Evolutionary conservation across 768 basidiomycete genomes (phyloP), one percentile per base, ranked within the genome.

Genomic region (Gloeopeniophorella convolvens): DNA sequence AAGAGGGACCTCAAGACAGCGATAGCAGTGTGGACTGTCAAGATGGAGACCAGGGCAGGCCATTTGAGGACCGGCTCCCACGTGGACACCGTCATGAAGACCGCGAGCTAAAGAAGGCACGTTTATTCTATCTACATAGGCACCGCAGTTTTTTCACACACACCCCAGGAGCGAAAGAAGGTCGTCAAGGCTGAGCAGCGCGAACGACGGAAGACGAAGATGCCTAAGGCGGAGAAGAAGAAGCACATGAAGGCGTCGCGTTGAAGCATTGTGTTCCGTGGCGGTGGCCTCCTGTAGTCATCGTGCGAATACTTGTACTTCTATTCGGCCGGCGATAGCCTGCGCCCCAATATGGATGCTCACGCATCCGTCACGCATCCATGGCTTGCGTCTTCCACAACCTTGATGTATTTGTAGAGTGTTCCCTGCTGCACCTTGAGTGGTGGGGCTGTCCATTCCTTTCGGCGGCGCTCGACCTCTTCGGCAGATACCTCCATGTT

Each of bases 191-290:
- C 82, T 48, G 89, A 89, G 65, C 83, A 87, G 32, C 77, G 83
- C 61, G 93, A 96, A 70, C 87, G 79, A 65, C 76, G 95, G 54
- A 90, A 92, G 67, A 74, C 79, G 59, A 98, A 98, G 72, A 91
- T 97, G 75, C 89, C 94, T 39, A 98, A 98, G 64, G 82, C 85
- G 34, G 91, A 95, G 68, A 98, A 97, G 74, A 90, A 90, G 71
- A 77, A 81, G 34, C 79, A 78, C 56, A 76, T 97, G 59, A 96
- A 90, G 58, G 63, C 64, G 39, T 68, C 60, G 50, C 60, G 62
- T 16, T 56, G 62, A 24, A 36, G 42, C 31, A n/a, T n/a, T 50
- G 39, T 48, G 33, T 11, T 40, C 4, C 34, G 27, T 50, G 31
- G 33, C 20, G 6, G 12, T 41, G 7, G 26, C 40, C 24, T 16